These are phyloP conservation scores for Papilionanthe hybrid DNA, from an alignment of 116 monocot genomes.

Conservation along the genomic window DNA sequence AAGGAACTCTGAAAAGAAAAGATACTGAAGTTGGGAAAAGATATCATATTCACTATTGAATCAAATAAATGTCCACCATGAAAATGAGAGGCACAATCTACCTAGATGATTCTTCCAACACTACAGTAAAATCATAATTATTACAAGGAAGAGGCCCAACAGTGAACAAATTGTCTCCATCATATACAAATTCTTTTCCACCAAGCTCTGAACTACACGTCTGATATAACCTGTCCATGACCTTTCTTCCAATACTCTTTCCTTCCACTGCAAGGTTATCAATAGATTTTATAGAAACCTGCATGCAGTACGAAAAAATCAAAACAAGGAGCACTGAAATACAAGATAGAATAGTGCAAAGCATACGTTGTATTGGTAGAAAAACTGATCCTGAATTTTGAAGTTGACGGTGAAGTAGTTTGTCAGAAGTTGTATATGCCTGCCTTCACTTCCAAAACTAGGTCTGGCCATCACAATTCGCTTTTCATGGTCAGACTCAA, in stretches of 20 bases:
- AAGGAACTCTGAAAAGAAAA: slow-evolving; percentile 20
- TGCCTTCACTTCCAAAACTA: slow-evolving; percentile 49
- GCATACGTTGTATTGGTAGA: slow-evolving; percentile 70
- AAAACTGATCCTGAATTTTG: slow-evolving; percentile 31
- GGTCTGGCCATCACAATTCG: slow-evolving; percentile 43
- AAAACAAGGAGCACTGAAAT: neutral
- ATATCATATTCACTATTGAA: neutral
- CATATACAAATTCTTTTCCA: slow-evolving; percentile 66
- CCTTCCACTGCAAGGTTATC: slow-evolving; percentile 41
- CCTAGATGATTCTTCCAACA: slow-evolving; percentile 51
- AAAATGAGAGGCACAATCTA: neutral
- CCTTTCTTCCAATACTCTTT: slow-evolving; percentile 52
- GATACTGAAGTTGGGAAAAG: neutral
- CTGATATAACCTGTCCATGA: slow-evolving; percentile 55
- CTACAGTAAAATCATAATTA: slow-evolving; percentile 49
- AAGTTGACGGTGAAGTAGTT: slow-evolving; percentile 59
- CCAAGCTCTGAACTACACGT: slow-evolving; percentile 60
- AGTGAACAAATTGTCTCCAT: slow-evolving; percentile 75
- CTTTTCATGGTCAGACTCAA: slow-evolving; percentile 17
- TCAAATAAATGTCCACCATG: neutral
- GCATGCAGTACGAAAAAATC: neutral
- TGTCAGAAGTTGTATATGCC: slow-evolving; percentile 37
- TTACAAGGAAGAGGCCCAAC: slow-evolving; percentile 63
- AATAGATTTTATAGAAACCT: slow-evolving; percentile 57
- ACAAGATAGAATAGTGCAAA: neutral